These are phyloP conservation scores for Paramecium octaurelia DNA, from an alignment of 73 alveolate genomes.

Conservation along the genomic window DNA sequence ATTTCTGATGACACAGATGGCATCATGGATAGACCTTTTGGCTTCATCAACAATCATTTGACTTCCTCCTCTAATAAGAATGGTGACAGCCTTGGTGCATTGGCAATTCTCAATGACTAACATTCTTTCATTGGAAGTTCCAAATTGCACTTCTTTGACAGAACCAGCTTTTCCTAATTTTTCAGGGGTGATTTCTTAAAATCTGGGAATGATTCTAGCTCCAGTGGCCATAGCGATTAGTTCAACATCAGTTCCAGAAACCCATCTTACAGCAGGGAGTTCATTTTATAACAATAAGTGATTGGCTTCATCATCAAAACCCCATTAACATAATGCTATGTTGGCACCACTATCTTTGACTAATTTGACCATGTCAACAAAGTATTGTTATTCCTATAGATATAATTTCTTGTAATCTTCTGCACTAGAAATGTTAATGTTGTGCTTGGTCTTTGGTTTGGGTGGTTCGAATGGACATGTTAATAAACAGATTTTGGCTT, in stretches of 20 bases:
- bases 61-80: constrained; percentile 71
- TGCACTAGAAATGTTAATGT: constrained; percentile 93
- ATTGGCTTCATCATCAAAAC: constrained; percentile 99
- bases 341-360: constrained; percentile 97
- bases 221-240: constrained; percentile 99
- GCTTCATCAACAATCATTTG: constrained; percentile 97
- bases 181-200: constrained; percentile 91
- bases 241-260: constrained; percentile 99
- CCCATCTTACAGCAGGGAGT: constrained; percentile 96
- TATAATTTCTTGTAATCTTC: constrained; percentile 97
- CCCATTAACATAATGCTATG: constrained; percentile 82
- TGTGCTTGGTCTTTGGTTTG: constrained; percentile 99
- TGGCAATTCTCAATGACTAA: constrained; percentile 84
- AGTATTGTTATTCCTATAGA: constrained; percentile 84
- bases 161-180: constrained; percentile 95
- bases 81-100: constrained; percentile 69
- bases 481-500: constrained; percentile 93
- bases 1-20: constrained; percentile 99
- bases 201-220: constrained; percentile 95
- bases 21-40: constrained; percentile 97
- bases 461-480: constrained; percentile 99
- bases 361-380: constrained; percentile 88
- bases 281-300: constrained; percentile 84
- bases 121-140: constrained; percentile 96
- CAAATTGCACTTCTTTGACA: constrained; percentile 93